Evolutionary conservation across 495 filamentous ascomycete species (phyloP).

Genomic region (Hypomontagnella submonticulosa): DNA sequence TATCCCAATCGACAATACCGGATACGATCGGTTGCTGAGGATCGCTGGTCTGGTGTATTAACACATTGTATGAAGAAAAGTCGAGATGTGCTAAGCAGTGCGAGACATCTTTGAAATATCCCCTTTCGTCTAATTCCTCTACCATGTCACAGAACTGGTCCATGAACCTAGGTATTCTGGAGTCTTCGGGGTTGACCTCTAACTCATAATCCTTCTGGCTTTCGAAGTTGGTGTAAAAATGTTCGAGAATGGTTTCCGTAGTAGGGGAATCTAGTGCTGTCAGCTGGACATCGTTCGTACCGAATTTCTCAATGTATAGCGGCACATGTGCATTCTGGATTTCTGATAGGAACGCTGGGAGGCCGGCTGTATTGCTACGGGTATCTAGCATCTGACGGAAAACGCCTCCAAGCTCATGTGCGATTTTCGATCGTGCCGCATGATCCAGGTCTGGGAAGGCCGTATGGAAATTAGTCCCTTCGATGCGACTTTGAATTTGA

Average conservation of each 20-base stretch:
- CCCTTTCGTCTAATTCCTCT: background rate
- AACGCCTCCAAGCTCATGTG: slow-evolving; percentile 2
- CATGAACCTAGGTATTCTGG: background rate
- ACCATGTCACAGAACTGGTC: slow-evolving; percentile 1
- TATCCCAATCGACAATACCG: slow-evolving; percentile 17
- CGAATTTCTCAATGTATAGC: background rate
- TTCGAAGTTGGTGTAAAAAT: background rate
- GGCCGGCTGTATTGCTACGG: background rate
- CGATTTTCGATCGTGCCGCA: background rate
- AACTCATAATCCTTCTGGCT: background rate
- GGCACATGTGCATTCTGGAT: no score
- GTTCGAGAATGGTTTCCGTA: background rate
- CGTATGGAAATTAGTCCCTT: background rate
- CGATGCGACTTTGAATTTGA: slow-evolving; percentile 6
- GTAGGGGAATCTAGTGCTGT: background rate
- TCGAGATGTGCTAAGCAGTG: slow-evolving; percentile 18
- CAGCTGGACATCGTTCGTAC: no score
- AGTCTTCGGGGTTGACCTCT: background rate
- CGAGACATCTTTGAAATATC: slow-evolving; percentile 2
- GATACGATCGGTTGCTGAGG: slow-evolving; percentile 6
- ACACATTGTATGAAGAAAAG: slow-evolving; percentile 15
- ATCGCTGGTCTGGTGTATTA: background rate
- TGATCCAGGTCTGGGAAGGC: background rate
- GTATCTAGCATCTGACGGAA: slow-evolving; percentile 1
- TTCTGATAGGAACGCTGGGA: background rate